phyloP scores from a whole-genome alignment of 2,329 filamentous ascomycete genomes.

The Tolypocladium pustulatum region DNA sequence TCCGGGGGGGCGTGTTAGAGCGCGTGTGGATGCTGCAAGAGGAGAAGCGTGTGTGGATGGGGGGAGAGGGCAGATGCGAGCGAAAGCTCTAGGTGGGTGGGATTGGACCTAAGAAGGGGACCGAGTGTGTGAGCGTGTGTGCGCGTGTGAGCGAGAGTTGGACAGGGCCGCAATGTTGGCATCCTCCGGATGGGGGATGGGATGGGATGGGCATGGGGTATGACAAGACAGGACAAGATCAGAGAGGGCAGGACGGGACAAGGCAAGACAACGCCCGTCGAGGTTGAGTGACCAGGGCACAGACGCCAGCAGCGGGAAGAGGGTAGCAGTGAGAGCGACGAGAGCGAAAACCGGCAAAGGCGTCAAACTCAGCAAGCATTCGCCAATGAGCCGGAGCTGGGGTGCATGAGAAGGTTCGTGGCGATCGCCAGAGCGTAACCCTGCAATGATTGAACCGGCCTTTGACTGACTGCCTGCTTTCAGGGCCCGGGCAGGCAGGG shows the following conservation, averaged over 20 bases:
- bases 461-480: neutral
- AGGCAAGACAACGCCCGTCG: neutral
- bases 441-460: neutral
- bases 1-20: neutral
- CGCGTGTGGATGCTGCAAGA: neutral
- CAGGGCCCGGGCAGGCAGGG: neutral
- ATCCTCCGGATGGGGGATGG: neutral
- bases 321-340: neutral
- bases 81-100: constrained; percentile 3
- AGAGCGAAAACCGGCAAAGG: neutral
- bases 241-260: neutral
- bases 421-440: neutral
- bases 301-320: neutral
- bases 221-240: constrained; percentile 1
- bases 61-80: neutral
- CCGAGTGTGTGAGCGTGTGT: neutral
- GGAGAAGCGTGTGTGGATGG: neutral
- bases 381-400: constrained; percentile 4
- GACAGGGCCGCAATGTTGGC: neutral
- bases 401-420: constrained; percentile 3
- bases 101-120: constrained; percentile 7
- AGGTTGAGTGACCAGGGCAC: neutral
- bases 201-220: neutral
- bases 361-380: neutral
- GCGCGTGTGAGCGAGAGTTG: neutral